Conservation (phyloP, 1,139 yeast genomes). For the Arxiozyma heterogenica region DNA sequence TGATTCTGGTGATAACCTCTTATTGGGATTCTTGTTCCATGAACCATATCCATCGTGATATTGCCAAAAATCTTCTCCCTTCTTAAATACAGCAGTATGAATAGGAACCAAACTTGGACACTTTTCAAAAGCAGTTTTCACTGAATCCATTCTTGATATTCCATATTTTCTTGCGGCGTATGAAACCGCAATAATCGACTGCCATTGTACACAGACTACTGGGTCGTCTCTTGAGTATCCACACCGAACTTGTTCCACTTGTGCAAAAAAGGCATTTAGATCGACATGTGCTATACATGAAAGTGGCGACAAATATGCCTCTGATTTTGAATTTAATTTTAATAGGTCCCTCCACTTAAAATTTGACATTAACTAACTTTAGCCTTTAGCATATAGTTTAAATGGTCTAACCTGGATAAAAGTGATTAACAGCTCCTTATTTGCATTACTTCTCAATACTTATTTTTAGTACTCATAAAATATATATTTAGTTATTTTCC, state of each 20-base stretch:
- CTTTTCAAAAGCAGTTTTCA: slow-evolving; percentile 57
- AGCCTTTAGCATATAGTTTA: background rate
- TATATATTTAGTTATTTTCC: background rate
- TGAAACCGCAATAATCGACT: slow-evolving; percentile 75
- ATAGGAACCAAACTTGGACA: slow-evolving; percentile 72
- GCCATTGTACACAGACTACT: slow-evolving; percentile 93
- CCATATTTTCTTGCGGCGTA: slow-evolving; percentile 85
- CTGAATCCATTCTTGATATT: slow-evolving; percentile 64
- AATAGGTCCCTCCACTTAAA: slow-evolving; percentile 42
- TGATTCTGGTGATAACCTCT: slow-evolving; percentile 36
- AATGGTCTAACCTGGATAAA: background rate
- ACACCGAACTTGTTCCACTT: slow-evolving; percentile 75
- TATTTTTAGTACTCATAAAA: no score
- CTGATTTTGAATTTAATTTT: slow-evolving; percentile 38
- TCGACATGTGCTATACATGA: slow-evolving; percentile 80
- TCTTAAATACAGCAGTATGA: slow-evolving; percentile 89
- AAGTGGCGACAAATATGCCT: slow-evolving; percentile 56
- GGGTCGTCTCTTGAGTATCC: slow-evolving; percentile 62
- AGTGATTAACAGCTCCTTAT: background rate
- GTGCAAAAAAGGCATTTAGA: slow-evolving; percentile 92
- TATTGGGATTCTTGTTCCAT: slow-evolving; percentile 27
- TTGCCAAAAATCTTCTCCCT: slow-evolving; percentile 79
- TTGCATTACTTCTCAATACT: no score
- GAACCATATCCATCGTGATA: slow-evolving; percentile 41
- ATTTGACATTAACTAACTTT: slow-evolving; percentile 24